Evolutionary conservation across 2,329 filamentous ascomycete genomes (phyloP), one percentile per base, ranked within the genome.

Genomic region (Aspergillus sp.): DNA sequence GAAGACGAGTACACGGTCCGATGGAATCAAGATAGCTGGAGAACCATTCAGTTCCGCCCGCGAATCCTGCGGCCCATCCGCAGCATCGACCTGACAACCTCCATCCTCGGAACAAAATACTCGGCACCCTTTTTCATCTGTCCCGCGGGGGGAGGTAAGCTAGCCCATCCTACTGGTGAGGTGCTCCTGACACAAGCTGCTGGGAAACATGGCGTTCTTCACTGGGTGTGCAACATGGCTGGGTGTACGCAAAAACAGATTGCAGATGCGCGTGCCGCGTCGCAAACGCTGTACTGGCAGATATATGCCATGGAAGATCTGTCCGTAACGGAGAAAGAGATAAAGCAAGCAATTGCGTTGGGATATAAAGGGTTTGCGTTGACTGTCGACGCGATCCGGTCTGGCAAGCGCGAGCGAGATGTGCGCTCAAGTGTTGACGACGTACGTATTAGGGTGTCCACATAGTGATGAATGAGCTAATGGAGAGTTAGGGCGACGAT

Each of bases 291-390:
- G 3, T 52, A 21, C 19, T 52, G 50, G 50, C 50, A 52, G 29
- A 44, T 54, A 11, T 47, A 49, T 19, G 42, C 47, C 4, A n/a
- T 34, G 44, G 5, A 11, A 3, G 47, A 46, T 23, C 17, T 54
- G 2, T n/a, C 32, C 10, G 19, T 44, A 3, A 54, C 47, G 3
- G 47, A 36, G 7, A 23, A 43, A 34, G 34, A 54, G 25, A 16
- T 50, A 7, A 31, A 20, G 6, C 11, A 47, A 29, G 52, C 47
- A 4, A 25, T 50, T 6, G 11, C 9, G 2, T 32, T 54, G 36
- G 52, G 52, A 17, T 50, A 50, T 17, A 42, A 21, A 36, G 52
- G 42, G 5, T 47, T 54, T 43, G 47, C 47, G 2, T 45, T 54
- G 36, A 54, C 47, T n/a, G 52, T 54, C 6, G 52, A 54, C 31